Percentiles rank a stretch among this genome's conserved stretches.
Evolutionary conservation across 805 yeast species (phyloP).

Genomic region (Yarrowia sp.): DNA sequence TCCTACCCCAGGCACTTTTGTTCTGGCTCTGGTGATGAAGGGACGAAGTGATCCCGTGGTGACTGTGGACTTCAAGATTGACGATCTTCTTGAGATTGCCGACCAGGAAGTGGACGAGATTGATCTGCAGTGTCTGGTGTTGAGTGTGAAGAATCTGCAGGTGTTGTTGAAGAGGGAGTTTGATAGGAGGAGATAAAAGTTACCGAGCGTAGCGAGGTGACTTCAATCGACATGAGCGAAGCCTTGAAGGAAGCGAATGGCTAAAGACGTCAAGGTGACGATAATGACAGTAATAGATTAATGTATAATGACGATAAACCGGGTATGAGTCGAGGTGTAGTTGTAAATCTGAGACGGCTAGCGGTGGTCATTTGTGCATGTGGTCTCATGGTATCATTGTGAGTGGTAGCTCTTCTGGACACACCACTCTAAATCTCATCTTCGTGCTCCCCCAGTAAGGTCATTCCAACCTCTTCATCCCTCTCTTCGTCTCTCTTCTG

Average conservation of each 20-base stretch:
- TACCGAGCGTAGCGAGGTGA: neutral
- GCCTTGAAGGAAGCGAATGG: too few relatives aligned
- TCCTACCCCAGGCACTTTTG: conserved; percentile 48
- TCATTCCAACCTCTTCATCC: conserved; percentile 49
- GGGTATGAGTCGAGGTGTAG: too few relatives aligned
- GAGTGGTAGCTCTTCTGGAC: too few relatives aligned
- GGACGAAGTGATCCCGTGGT: conserved; percentile 48
- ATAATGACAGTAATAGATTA: conserved; percentile 2
- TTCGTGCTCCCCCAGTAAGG: conserved; percentile 28
- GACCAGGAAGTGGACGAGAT: conserved; percentile 44
- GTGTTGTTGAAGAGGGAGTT: conserved; percentile 46
- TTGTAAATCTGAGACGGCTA: too few relatives aligned
- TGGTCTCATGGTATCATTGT: too few relatives aligned
- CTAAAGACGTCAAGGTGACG: neutral
- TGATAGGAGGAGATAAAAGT: conserved; percentile 41
- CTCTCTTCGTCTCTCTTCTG: conserved; percentile 44
- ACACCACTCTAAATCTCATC: conserved; percentile 3
- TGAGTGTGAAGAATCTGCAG: conserved; percentile 45
- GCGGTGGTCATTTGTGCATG: too few relatives aligned
- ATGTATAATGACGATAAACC: conserved; percentile 6
- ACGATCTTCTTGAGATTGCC: conserved; percentile 49
- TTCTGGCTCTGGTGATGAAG: conserved; percentile 47
- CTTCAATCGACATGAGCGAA: too few relatives aligned
- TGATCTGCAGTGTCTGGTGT: conserved; percentile 48
- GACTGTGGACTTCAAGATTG: conserved; percentile 48